These are phyloP conservation scores for Kwoniella bestiolae DNA, from an alignment of 768 basidiomycete species.

Conservation along the genomic window DNA sequence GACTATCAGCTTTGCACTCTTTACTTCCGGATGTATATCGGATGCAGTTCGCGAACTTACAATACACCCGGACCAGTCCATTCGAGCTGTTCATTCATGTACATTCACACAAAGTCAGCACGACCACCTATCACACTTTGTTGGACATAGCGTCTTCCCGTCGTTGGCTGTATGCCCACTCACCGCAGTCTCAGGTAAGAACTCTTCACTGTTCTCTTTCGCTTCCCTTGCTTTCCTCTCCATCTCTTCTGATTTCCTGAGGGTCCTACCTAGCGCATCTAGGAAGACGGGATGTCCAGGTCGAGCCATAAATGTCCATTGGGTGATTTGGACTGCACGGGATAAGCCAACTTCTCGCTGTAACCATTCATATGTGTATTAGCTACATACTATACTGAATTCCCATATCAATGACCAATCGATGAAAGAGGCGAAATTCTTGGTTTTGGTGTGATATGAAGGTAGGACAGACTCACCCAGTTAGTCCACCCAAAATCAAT, in stretches of 20 bases:
- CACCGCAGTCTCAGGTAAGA: conserved; percentile 43
- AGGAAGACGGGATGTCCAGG: conserved; percentile 45
- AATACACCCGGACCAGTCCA: conserved; percentile 50
- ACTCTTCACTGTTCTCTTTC: conserved; percentile 29
- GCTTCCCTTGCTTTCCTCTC: conserved; percentile 20
- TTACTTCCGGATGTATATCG: no score
- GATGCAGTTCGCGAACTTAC: conserved; percentile 19
- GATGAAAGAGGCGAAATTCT: neutral
- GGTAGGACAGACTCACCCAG: conserved; percentile 28
- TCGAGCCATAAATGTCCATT: conserved; percentile 49
- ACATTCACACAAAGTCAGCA: neutral
- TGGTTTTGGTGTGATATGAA: neutral
- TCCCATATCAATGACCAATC: neutral
- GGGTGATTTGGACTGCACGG: conserved; percentile 44
- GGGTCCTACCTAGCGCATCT: conserved; percentile 36
- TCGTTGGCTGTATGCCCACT: no score
- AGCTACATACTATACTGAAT: neutral
- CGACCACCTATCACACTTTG: conserved; percentile 32
- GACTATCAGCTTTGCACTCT: no score
- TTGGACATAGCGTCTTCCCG: no score
- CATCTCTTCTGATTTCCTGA: conserved; percentile 38
- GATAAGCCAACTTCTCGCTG: conserved; percentile 40
- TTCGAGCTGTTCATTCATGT: conserved; percentile 24
- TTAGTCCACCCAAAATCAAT: conserved; percentile 48
- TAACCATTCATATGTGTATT: neutral